Base-by-base conservation (phyloP, 495 filamentous ascomycete genomes). In the Penicillium cataractarum region DNA sequence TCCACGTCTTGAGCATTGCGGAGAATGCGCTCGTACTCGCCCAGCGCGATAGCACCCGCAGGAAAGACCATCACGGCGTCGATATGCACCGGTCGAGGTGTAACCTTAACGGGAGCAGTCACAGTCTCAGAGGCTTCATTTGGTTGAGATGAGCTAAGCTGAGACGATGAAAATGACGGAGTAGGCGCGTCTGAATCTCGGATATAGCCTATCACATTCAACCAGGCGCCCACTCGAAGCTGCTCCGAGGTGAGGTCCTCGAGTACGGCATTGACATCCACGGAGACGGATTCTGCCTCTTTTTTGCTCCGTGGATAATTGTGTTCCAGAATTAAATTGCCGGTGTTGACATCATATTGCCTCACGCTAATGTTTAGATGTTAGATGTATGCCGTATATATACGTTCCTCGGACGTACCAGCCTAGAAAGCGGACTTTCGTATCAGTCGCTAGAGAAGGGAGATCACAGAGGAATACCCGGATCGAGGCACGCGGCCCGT, bases 341-440 rank as follows among this genome's bases (percentile, higher is more conserved):
- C 92, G 12, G 76, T 83, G 6, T 70, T 58, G 17, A 83, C 73
- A 53, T 84, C 80, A 74, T 99, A 97, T 42, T 79, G 77, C 49
- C 78, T 81, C 37, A 96, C 90, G 70, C 92, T 96, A 60, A 40
- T 22, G 12, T 52, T 46, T 4, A 33, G 7, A n/a, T 10, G 26
- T 52, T 39, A 59, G 57, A 49, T 31, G 9, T 19, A 13, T 21
- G 15, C 10, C 29, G 31, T 7, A 10, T 19, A 54, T 24, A 33
- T 35, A 50, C 15, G n/a, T 50, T 50, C 24, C 5, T 29, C 0
- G 19, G n/a, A 74, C 87, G 79, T 82, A 95, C 93, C 94, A 97
- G 75, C 92, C 93, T 26, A 97, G 80, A 76, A 97, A 97, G 56
- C 94, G 87, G 61, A 97, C 86, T 76, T 97, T 97, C 15, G 85